phyloP scores from a whole-genome alignment of 2,329 filamentous ascomycete genomes.

The Aspergillus ochraceus region DNA sequence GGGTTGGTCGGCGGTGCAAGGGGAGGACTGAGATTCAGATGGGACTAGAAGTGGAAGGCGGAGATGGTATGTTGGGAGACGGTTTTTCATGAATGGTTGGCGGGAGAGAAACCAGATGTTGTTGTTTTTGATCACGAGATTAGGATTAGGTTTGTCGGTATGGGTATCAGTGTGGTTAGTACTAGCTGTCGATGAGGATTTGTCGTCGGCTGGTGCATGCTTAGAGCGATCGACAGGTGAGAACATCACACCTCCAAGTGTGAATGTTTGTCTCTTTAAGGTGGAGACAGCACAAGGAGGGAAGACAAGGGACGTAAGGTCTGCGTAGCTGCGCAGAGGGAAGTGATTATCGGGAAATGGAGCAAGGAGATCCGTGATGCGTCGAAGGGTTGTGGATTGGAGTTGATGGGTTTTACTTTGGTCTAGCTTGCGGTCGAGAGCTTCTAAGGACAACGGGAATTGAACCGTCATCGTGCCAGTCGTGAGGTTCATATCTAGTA shows the following conservation, averaged over 20 bases:
- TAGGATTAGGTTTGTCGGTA: background rate
- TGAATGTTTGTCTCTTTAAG: constrained; percentile 42
- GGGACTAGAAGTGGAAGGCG: constrained; percentile 15
- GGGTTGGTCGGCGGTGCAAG: too few species aligned
- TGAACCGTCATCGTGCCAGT: constrained; percentile 35
- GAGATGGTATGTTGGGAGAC: constrained; percentile 22
- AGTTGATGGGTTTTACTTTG: constrained; percentile 22
- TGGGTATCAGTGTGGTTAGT: constrained; percentile 8
- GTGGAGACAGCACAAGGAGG: constrained; percentile 15
- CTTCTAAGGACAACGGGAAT: constrained; percentile 22
- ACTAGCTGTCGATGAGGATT: background rate
- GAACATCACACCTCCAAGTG: constrained; percentile 51
- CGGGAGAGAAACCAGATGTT: constrained; percentile 42
- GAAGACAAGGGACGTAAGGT: constrained; percentile 45
- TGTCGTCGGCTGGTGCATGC: background rate
- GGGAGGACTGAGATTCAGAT: background rate
- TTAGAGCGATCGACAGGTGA: constrained; percentile 33
- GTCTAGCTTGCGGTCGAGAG: constrained; percentile 5
- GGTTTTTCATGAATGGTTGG: constrained; percentile 35
- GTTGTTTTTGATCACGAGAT: constrained; percentile 1
- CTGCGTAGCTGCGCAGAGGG: constrained; percentile 44
- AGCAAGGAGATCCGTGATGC: constrained; percentile 51
- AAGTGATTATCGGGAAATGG: constrained; percentile 45
- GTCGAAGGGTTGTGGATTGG: constrained; percentile 48
- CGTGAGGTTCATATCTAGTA: constrained; percentile 33